These are phyloP conservation scores for Fusarium fujikuroi DNA, from an alignment of 2,329 filamentous ascomycete genomes.

Conservation along the genomic window DNA sequence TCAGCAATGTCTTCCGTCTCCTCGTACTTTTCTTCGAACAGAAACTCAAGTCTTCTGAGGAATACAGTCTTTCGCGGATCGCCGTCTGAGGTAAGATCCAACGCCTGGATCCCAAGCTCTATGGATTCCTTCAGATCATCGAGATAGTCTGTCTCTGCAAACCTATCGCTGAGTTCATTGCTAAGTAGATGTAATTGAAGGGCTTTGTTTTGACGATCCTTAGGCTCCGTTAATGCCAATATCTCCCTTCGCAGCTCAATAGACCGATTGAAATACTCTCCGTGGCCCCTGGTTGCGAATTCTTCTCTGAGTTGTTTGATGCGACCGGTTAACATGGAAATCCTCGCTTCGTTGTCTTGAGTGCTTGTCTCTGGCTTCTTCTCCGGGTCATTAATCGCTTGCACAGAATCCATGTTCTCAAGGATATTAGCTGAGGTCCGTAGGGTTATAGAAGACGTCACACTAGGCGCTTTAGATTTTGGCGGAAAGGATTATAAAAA, in stretches of 20 bases:
- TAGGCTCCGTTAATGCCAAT: not conserved
- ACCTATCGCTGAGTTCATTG: not conserved
- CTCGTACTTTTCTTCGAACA: not conserved
- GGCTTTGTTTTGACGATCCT: not conserved
- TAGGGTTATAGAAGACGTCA: rapidly evolving
- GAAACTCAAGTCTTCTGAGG: not conserved
- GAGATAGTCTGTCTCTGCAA: not conserved
- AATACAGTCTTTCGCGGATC: not conserved
- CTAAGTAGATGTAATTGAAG: not conserved
- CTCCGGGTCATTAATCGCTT: rapidly evolving
- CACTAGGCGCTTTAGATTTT: rapidly evolving
- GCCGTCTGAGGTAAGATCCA: not conserved
- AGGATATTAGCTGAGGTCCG: rapidly evolving
- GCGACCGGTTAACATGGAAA: not conserved
- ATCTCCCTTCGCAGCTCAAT: not conserved
- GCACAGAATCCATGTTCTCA: not conserved
- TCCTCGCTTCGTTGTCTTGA: not conserved
- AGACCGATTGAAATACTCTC: not conserved
- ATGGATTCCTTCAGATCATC: not conserved
- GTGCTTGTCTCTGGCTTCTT: rapidly evolving
- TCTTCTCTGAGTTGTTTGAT: not conserved
- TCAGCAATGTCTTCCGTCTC: not conserved
- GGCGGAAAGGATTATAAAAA: not conserved
- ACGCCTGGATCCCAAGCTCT: not conserved
- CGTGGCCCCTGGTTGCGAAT: not conserved